A percentile compares a stretch with the other conserved stretches of the same genome.
These are phyloP conservation scores for Amorphotheca resinae DNA, from an alignment of 495 filamentous ascomycete genomes.

Conservation along the genomic window DNA sequence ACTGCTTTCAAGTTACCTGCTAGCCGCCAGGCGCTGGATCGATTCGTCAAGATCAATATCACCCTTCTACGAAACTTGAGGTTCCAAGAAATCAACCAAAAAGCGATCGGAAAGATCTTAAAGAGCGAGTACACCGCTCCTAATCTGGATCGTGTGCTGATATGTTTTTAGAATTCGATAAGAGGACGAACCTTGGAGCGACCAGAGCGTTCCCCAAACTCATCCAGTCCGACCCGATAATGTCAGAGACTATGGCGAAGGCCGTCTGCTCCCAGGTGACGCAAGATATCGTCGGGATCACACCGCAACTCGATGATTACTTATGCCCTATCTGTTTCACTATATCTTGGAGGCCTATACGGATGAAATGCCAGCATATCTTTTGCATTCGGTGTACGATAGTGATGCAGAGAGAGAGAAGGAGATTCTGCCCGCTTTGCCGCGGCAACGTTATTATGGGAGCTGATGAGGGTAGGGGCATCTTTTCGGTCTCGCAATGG, in stretches of 20 bases:
- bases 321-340: conserved; percentile 60
- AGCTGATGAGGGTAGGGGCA: conserved; percentile 40
- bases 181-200: conserved; percentile 56
- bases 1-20: conserved; percentile 44
- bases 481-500: not conserved
- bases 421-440: conserved; percentile 54
- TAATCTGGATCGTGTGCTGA: not conserved
- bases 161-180: conserved; percentile 54
- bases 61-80: conserved; percentile 50
- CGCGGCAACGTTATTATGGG: conserved; percentile 44
- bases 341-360: conserved; percentile 54
- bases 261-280: conserved; percentile 54
- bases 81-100: conserved; percentile 62
- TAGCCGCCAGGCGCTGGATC: conserved; percentile 41
- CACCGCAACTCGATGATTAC: conserved; percentile 63
- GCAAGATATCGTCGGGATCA: conserved; percentile 46
- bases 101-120: conserved; percentile 60
- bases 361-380: conserved; percentile 49
- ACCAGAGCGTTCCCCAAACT: conserved; percentile 37
- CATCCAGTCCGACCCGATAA: conserved; percentile 35
- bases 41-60: conserved; percentile 53
- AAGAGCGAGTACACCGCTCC: conserved; percentile 42
- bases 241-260: conserved; percentile 46
- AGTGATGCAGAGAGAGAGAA: conserved; percentile 48
- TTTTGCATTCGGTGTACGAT: conserved; percentile 66